Percentiles rank a stretch among this genome's conserved stretches.
Evolutionary conservation across 805 yeast species (phyloP).

Genomic region (Yamadazyma kitorensis): DNA sequence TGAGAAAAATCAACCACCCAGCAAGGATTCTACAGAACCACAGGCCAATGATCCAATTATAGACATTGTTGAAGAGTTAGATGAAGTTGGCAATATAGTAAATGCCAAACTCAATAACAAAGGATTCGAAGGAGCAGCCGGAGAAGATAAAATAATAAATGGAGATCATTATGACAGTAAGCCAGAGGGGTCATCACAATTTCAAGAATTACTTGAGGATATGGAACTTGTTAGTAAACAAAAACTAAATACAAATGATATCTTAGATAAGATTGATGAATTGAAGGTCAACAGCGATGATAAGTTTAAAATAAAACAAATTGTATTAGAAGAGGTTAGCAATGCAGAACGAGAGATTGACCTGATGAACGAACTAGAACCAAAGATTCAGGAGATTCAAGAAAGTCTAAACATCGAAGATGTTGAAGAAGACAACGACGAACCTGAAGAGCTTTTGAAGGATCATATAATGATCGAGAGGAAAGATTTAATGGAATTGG

Average conservation of each 20-base stretch:
- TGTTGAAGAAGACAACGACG: slow-evolving; percentile 1
- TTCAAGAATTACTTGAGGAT: slow-evolving; percentile 31
- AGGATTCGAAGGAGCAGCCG: neutral
- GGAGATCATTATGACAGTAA: neutral
- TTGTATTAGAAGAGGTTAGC: slow-evolving; percentile 12
- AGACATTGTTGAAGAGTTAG: slow-evolving; percentile 78
- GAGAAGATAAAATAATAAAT: neutral
- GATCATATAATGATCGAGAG: slow-evolving; percentile 23
- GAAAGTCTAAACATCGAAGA: neutral
- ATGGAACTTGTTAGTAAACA: slow-evolving; percentile 37
- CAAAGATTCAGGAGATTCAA: neutral
- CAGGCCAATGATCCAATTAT: slow-evolving; percentile 48
- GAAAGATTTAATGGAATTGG: slow-evolving; percentile 51
- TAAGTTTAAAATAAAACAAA: slow-evolving; percentile 22
- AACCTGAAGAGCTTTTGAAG: slow-evolving; percentile 3
- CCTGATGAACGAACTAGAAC: neutral
- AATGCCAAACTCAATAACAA: slow-evolving; percentile 11
- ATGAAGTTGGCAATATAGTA: slow-evolving; percentile 75
- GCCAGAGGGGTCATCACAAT: slow-evolving; percentile 11
- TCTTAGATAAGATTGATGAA: slow-evolving; percentile 21
- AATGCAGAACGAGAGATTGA: slow-evolving; percentile 1
- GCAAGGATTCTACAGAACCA: neutral
- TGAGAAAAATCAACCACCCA: too few species aligned
- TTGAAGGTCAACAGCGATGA: slow-evolving; percentile 26
- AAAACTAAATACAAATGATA: slow-evolving; percentile 7